These are phyloP conservation scores for Balamuthia mandrillaris DNA, from an alignment of 208 protist species.

Conservation along the genomic window DNA sequence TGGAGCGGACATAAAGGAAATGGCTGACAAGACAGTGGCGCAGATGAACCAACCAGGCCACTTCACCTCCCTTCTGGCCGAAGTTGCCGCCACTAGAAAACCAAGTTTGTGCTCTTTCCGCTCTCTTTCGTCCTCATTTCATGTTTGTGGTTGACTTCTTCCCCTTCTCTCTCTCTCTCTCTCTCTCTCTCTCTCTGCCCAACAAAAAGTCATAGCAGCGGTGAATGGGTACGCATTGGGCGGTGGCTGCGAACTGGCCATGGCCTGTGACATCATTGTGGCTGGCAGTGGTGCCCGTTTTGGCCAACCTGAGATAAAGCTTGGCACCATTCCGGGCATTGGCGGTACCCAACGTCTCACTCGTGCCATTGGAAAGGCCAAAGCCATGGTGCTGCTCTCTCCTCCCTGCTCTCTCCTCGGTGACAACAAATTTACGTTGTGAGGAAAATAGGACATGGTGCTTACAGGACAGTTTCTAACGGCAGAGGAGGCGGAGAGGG, in stretches of 20 bases:
- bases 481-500: conserved; percentile 48
- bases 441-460: conserved; percentile 60
- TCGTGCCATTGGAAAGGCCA: conserved; percentile 72
- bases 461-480: conserved; percentile 63
- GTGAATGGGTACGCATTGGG: conserved; percentile 76
- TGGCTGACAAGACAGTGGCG: conserved; percentile 74
- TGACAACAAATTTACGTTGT: too few relatives aligned
- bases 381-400: too few relatives aligned
- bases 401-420: too few relatives aligned
- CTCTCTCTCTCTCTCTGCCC: neutral
- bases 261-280: conserved; percentile 76
- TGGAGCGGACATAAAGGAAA: conserved; percentile 91
- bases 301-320: conserved; percentile 77
- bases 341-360: conserved; percentile 76
- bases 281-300: conserved; percentile 67
- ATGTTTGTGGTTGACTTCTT: too few relatives aligned
- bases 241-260: conserved; percentile 78
- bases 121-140: too few relatives aligned
- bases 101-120: conserved; percentile 24
- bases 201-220: conserved; percentile 64
- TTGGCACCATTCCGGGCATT: conserved; percentile 70
- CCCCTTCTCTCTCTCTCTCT: neutral
- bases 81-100: conserved; percentile 64
- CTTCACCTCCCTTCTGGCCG: conserved; percentile 67
- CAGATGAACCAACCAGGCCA: conserved; percentile 73